These are phyloP conservation scores for Coemansia sp. DNA, from an alignment of 192 early-diverging fungal genomes.

Conservation along the genomic window DNA sequence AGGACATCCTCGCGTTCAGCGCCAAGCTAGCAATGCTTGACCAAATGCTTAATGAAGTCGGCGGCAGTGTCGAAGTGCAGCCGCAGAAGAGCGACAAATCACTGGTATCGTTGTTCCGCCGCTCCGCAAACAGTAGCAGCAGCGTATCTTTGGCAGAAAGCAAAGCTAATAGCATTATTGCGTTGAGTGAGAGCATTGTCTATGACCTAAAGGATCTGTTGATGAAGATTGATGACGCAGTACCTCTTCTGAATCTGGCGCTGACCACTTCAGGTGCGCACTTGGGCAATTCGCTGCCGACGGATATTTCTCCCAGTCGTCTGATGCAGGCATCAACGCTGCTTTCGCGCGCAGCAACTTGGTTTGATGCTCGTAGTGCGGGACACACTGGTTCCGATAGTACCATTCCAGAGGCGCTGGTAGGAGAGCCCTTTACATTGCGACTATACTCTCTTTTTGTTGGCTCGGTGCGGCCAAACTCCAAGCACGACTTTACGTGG, in stretches of 20 bases:
- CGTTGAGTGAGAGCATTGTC: slow-evolving; percentile 10
- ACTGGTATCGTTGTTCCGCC: slow-evolving; percentile 7
- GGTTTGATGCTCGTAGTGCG: slow-evolving; percentile 16
- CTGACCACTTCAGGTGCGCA: slow-evolving; percentile 55
- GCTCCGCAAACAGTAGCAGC: not conserved
- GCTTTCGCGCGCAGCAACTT: slow-evolving; percentile 15
- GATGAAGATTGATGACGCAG: slow-evolving; percentile 49
- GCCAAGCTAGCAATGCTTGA: slow-evolving; percentile 23
- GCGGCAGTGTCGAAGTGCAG: not conserved
- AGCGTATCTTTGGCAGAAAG: not conserved
- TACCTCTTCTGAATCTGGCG: slow-evolving; percentile 58
- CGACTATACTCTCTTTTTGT: slow-evolving; percentile 71
- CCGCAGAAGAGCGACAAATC: not conserved
- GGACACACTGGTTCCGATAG: not conserved
- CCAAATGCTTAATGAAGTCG: not conserved
- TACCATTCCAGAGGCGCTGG: slow-evolving; percentile 3
- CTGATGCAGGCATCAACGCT: slow-evolving; percentile 61
- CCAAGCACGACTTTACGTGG: slow-evolving; percentile 70
- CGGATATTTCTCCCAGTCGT: slow-evolving; percentile 55
- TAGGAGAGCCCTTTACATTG: slow-evolving; percentile 53
- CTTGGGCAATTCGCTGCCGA: slow-evolving; percentile 47
- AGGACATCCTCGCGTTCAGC: slow-evolving; percentile 56
- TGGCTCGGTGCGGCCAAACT: slow-evolving; percentile 60
- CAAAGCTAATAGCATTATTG: not conserved
- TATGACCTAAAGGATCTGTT: slow-evolving; percentile 29